Conservation (phyloP, 768 basidiomycete species). For the Tephrocybe sp. region DNA sequence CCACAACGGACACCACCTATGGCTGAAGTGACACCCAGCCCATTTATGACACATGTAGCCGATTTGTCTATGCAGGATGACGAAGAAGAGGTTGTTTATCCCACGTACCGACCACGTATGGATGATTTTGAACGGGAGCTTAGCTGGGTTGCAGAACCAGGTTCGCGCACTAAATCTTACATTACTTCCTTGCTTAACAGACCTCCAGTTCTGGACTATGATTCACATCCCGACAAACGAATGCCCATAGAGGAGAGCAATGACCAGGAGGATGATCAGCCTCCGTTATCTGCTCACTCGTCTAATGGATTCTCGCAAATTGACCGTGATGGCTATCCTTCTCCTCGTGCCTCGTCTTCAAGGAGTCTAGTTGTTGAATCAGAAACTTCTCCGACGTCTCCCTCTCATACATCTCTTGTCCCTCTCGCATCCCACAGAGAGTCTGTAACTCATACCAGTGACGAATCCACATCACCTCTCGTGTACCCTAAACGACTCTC, state of each 20-base stretch:
- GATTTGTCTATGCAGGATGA: conserved; percentile 61
- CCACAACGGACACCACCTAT: conserved; percentile 50
- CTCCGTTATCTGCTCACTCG: conserved; percentile 52
- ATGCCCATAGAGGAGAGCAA: conserved; percentile 60
- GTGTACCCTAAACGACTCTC: conserved; percentile 62
- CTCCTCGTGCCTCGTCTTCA: conserved; percentile 57
- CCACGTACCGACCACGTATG: conserved; percentile 48
- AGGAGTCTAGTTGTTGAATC: conserved; percentile 65
- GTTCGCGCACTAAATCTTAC: conserved; percentile 39
- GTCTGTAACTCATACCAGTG: conserved; percentile 38
- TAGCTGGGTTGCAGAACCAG: conserved; percentile 78
- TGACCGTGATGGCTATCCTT: conserved; percentile 40
- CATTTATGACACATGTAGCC: conserved; percentile 70
- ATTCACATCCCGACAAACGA: conserved; percentile 56
- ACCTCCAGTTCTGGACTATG: conserved; percentile 9
- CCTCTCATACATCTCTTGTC: conserved; percentile 46
- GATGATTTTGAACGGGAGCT: conserved; percentile 57
- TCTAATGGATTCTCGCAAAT: conserved; percentile 44
- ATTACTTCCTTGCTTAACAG: conserved; percentile 1
- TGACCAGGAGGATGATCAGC: conserved; percentile 46
- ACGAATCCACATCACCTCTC: conserved; percentile 53
- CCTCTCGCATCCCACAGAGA: conserved; percentile 46
- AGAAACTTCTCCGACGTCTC: conserved; percentile 54
- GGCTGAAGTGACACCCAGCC: conserved; percentile 67
- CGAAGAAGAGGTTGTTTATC: conserved; percentile 68